Conservation (phyloP, 2,329 filamentous ascomycete genomes). For the Aspergillus udagawae region DNA sequence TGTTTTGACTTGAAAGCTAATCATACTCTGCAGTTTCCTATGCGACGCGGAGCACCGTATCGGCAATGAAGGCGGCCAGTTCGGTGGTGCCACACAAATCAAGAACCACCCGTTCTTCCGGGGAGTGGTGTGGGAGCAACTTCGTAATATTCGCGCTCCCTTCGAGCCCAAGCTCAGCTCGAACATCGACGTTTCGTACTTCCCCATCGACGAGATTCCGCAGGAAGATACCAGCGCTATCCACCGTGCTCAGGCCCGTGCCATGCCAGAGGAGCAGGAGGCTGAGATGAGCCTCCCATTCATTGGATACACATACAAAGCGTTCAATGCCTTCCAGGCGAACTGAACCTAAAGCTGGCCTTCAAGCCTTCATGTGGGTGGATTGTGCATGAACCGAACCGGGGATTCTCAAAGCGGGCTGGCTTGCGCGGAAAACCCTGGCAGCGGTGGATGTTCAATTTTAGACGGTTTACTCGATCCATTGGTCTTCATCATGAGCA, state of each 20-base stretch:
- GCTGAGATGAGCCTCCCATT: constrained; percentile 96
- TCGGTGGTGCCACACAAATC: constrained; percentile 80
- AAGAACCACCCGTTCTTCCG: constrained; percentile 95
- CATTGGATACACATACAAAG: constrained; percentile 96
- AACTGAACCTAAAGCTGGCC: constrained; percentile 25
- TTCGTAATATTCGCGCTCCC: constrained; percentile 88
- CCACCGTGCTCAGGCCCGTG: constrained; percentile 76
- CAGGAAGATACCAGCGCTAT: constrained; percentile 90
- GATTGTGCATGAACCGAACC: constrained; percentile 15
- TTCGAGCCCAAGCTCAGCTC: constrained; percentile 93
- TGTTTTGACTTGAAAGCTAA: not conserved
- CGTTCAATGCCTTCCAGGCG: constrained; percentile 67
- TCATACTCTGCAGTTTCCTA: constrained; percentile 63
- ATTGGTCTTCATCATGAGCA: constrained; percentile 30
- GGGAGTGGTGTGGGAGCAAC: constrained; percentile 88
- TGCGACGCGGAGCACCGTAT: constrained; percentile 92
- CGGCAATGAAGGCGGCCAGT: constrained; percentile 58
- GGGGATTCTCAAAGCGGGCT: constrained; percentile 27
- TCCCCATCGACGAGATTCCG: constrained; percentile 97
- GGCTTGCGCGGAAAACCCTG: constrained; percentile 28
- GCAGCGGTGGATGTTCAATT: constrained; percentile 16
- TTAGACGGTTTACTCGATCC: constrained; percentile 22
- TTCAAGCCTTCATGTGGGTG: constrained; percentile 16
- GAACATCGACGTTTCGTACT: constrained; percentile 95
- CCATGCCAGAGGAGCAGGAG: constrained; percentile 70